Conservation (phyloP, 306 rosid genomes). For the Fragaria nilgerrensis region DNA sequence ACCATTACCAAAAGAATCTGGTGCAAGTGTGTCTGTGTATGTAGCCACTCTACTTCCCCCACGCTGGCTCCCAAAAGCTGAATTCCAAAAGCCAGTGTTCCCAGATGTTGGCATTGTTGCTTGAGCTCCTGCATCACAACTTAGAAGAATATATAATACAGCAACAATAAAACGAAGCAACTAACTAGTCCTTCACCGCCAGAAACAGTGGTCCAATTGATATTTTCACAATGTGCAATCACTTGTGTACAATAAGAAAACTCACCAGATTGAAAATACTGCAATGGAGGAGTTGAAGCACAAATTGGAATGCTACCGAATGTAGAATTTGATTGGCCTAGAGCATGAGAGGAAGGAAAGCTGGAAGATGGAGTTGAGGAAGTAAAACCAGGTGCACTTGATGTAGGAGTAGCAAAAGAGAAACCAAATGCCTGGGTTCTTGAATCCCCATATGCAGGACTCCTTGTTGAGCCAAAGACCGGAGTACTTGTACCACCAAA, state of each 20-base stretch:
- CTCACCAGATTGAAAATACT: slow-evolving; percentile 78
- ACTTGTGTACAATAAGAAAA: not conserved
- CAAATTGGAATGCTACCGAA: slow-evolving; percentile 76
- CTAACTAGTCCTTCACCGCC: not conserved
- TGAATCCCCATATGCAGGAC: slow-evolving; percentile 41
- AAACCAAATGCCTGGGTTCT: slow-evolving; percentile 48
- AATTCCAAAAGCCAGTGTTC: slow-evolving; percentile 60
- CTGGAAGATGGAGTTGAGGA: slow-evolving; percentile 66
- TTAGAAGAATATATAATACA: slow-evolving; percentile 1
- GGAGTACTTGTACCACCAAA: slow-evolving; percentile 32
- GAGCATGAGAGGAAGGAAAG: slow-evolving; percentile 55
- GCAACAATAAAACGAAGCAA: not conserved
- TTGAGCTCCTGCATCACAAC: slow-evolving; percentile 55
- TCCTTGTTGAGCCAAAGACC: slow-evolving; percentile 24
- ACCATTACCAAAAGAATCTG: slow-evolving; percentile 44
- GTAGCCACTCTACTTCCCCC: slow-evolving; percentile 79
- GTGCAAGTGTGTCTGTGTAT: slow-evolving; percentile 66
- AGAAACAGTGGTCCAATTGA: not conserved
- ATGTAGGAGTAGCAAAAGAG: not conserved
- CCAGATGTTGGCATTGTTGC: slow-evolving; percentile 55
- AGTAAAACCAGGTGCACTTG: slow-evolving; percentile 34
- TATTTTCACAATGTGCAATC: not conserved
- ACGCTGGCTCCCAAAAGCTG: slow-evolving; percentile 68
- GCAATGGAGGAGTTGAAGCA: slow-evolving; percentile 58
- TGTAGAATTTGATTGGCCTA: slow-evolving; percentile 71